Percentiles rank a stretch among this genome's conserved stretches.
phyloP scores from a whole-genome alignment of 495 filamentous ascomycete species.

The Sordaria brevicollis region DNA sequence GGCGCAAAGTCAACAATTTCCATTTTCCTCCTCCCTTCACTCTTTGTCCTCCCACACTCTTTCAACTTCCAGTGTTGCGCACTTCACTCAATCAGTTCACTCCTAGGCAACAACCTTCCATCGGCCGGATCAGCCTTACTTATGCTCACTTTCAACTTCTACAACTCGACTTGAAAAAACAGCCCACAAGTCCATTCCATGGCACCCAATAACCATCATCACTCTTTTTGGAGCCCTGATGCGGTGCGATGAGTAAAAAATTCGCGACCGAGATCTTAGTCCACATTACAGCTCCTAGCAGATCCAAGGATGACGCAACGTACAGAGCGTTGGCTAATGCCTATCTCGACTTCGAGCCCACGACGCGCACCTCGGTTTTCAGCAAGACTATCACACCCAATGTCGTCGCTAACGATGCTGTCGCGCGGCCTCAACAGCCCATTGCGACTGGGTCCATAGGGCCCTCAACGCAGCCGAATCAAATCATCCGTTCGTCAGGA shows the following conservation, averaged over 20 bases:
- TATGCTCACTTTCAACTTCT: background rate
- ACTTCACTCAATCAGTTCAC: background rate
- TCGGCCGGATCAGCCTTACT: background rate
- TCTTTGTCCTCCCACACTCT: background rate
- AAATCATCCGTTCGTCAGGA: background rate
- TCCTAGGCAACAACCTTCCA: background rate
- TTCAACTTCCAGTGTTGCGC: background rate
- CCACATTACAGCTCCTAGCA: conserved; percentile 57
- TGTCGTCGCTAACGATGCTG: background rate
- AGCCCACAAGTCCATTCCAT: background rate
- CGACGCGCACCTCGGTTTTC: conserved; percentile 4
- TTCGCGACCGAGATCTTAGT: conserved; percentile 52
- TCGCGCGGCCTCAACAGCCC: background rate
- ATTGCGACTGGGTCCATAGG: background rate
- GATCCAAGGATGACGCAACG: conserved; percentile 45
- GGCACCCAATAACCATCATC: background rate
- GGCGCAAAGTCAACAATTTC: background rate
- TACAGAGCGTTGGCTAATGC: conserved; percentile 53
- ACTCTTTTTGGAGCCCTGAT: background rate
- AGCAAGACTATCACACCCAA: background rate
- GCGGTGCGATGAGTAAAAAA: conserved; percentile 5
- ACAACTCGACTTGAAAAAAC: background rate
- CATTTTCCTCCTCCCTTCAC: too few relatives aligned
- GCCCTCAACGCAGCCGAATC: background rate
- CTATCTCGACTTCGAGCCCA: conserved; percentile 47